Conservation (phyloP, 106 monocot genomes). For the Dendrobium officinale region DNA sequence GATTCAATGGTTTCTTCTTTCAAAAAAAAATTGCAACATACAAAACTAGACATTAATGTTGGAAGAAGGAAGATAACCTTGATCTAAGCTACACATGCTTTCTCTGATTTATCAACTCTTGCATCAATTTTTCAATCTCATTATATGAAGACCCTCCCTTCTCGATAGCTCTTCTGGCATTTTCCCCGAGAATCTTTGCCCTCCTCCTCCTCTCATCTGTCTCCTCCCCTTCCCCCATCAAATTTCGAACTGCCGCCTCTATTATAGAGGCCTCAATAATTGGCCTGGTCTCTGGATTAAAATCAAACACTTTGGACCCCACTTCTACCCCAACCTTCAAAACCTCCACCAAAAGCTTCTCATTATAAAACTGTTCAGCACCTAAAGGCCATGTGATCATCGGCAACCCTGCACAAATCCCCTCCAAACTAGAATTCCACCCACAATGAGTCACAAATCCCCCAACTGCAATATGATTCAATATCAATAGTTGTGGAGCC, state of each 20-base stretch:
- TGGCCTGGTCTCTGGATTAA: background rate
- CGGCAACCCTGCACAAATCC: background rate
- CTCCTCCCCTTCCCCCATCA: conserved; percentile 27
- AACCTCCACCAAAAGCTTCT: conserved; percentile 31
- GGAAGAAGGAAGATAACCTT: no score
- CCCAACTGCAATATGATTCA: conserved; percentile 38
- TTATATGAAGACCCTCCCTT: no score
- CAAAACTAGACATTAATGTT: no score
- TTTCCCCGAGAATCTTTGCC: background rate
- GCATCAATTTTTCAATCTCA: no score
- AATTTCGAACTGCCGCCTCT: conserved; percentile 19
- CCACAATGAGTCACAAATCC: conserved; percentile 15
- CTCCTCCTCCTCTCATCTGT: conserved; percentile 17
- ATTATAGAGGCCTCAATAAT: conserved; percentile 17
- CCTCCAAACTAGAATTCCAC: no score
- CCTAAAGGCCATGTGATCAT: conserved; percentile 24
- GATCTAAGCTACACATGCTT: no score
- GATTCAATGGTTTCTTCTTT: no score
- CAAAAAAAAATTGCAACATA: no score
- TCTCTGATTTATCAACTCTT: no score
- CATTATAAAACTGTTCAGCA: conserved; percentile 49
- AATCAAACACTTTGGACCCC: background rate
- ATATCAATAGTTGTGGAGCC: conserved; percentile 13
- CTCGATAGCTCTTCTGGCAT: no score
- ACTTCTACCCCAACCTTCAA: conserved; percentile 28